Evolutionary conservation across 1,284 basidiomycete genomes (phyloP), one percentile per base, ranked within the genome.

Genomic region (Volvariella volvacea): DNA sequence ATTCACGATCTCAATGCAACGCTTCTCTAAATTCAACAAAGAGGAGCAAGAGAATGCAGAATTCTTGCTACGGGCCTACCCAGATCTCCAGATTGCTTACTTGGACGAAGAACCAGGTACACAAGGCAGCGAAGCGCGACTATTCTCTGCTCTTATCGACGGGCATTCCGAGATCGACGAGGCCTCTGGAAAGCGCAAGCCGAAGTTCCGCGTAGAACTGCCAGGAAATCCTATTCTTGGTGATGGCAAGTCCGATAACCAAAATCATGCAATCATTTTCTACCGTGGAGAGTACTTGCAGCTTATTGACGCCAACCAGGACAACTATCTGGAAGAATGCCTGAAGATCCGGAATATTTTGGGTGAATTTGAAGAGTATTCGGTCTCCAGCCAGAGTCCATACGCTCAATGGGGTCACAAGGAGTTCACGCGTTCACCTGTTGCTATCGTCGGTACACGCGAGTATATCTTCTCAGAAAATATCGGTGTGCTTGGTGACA

Each of bases 391-490:
- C 52, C 82, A 90, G 69, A 93, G 87, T 55, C 95, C 95, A 9
- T 99, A 99, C 65, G 87, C 89, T 16, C 81, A 87, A 49, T 89
- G 85, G 77, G 86, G 87, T 49, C 78, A 85, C 58, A 82, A 87
- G 62, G 90, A 95, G 56, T 93, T 94, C 74, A 80, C 79, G 63
- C 83, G 83, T 55, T 68, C 88, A 41, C 95, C 95, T 14, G 91
- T 99, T 28, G 96, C 96, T 15, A 99, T 99, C 57, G 88, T 99
- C 50, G 95, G 96, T 66, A 93, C 95, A 16, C 84, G 96, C 67
- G 96, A 99, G 74, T 99, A 99, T 68, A 98, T 99, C 65, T 99
- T 99, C 74, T 99, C 96, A 42, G 96, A 99, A 73, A 98, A 98
- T 67, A 99, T 99, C 55, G 95, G 95, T 80, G 95, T 99, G 57